These are phyloP conservation scores for Pseudocercospora fuligena DNA, from an alignment of 2,329 filamentous ascomycete genomes.

Conservation along the genomic window DNA sequence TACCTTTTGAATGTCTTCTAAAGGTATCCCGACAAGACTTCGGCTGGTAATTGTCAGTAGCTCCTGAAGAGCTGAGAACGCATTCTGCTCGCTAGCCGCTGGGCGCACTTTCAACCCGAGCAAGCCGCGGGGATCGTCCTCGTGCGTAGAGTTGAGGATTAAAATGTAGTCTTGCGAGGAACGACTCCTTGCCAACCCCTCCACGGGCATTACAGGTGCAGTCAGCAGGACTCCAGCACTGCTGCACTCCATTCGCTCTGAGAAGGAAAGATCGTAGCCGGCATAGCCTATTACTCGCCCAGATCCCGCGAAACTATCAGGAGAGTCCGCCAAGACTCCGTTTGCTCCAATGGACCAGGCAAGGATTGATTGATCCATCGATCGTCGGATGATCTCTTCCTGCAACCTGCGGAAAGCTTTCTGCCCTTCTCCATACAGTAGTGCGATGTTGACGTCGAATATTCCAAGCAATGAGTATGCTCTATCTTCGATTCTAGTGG, in stretches of 20 bases:
- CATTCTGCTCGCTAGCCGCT: too few relatives aligned
- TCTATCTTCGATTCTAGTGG: background rate
- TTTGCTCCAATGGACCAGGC: background rate
- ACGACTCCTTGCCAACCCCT: too few relatives aligned
- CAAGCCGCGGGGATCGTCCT: background rate
- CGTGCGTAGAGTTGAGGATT: background rate
- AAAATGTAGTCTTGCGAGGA: background rate
- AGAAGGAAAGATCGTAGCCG: too few relatives aligned
- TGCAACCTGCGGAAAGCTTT: background rate
- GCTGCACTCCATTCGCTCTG: too few relatives aligned
- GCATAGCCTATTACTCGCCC: background rate
- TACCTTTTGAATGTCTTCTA: too few relatives aligned
- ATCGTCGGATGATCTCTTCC: background rate
- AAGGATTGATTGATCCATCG: background rate
- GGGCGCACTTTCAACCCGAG: background rate
- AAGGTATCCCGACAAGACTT: too few relatives aligned
- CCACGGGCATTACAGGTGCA: too few relatives aligned
- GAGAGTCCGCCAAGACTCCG: background rate
- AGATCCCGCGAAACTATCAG: background rate
- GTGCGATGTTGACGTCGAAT: background rate
- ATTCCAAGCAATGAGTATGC: background rate
- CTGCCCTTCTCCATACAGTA: background rate
- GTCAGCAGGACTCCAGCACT: too few relatives aligned
- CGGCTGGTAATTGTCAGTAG: too few relatives aligned
- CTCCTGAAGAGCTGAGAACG: too few relatives aligned